phyloP scores from a whole-genome alignment of 371 early-diverging fungal genomes.

The Vairimorpha necatrix region DNA sequence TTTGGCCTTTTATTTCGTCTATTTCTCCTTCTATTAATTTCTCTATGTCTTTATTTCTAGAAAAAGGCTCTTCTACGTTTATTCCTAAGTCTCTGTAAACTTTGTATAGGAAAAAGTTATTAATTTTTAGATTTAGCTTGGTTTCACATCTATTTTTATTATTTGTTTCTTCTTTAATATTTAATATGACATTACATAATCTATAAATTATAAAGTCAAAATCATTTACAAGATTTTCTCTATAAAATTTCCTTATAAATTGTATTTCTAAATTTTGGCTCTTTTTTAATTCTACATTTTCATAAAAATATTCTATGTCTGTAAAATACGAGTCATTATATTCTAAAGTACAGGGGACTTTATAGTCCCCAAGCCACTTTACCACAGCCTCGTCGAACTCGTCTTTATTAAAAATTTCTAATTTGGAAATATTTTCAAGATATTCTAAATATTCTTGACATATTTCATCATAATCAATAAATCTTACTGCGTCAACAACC shows the following conservation, averaged over 20 bases:
- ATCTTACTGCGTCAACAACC: background rate
- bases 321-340: constrained; percentile 29
- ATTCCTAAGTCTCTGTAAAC: constrained; percentile 23
- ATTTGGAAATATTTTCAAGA: background rate
- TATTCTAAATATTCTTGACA: constrained; percentile 9
- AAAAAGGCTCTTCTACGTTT: background rate
- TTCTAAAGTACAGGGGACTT: constrained; percentile 14
- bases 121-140: background rate
- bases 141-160: background rate
- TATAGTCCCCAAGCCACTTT: background rate
- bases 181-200: background rate
- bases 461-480: constrained; percentile 22
- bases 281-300: constrained; percentile 4
- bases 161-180: background rate
- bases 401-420: background rate
- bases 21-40: background rate
- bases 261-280: background rate
- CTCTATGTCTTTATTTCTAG: background rate
- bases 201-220: background rate
- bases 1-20: background rate
- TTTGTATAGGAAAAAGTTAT: constrained; percentile 19
- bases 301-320: constrained; percentile 17
- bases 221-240: background rate
- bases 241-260: constrained; percentile 11
- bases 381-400: background rate